These are phyloP conservation scores for Amanita polypyramis DNA, from an alignment of 768 basidiomycete genomes.

Conservation along the genomic window DNA sequence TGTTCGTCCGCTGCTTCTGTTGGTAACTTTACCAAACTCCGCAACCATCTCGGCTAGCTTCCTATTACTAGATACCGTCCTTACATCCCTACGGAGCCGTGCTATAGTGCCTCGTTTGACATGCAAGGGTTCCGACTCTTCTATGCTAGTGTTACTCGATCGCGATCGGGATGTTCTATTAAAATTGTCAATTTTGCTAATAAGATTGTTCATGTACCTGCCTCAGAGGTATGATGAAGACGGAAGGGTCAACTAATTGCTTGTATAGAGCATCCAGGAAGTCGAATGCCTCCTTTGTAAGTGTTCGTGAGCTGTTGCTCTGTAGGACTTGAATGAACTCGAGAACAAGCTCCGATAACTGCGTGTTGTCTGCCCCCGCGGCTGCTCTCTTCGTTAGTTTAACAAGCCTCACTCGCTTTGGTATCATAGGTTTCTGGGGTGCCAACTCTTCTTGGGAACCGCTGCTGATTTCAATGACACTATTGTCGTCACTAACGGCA, in stretches of 20 bases:
- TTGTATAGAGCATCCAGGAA: constrained; percentile 64
- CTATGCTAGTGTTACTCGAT: constrained; percentile 27
- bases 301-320: constrained; percentile 50
- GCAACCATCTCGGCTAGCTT: constrained; percentile 54
- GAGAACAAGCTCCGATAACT: constrained; percentile 41
- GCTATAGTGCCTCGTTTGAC: constrained; percentile 53
- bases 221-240: constrained; percentile 46
- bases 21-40: constrained; percentile 62
- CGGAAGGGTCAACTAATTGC: constrained; percentile 60
- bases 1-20: constrained; percentile 56
- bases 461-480: constrained; percentile 37
- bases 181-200: constrained; percentile 7
- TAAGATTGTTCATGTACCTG: constrained; percentile 13
- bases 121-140: constrained; percentile 35
- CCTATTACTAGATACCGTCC: constrained; percentile 37
- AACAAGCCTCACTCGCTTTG: constrained; percentile 45
- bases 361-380: constrained; percentile 40
- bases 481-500: neutral
- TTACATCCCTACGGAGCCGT: constrained; percentile 45
- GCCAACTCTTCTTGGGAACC: constrained; percentile 24
- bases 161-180: constrained; percentile 26
- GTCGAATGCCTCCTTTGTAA: constrained; percentile 61
- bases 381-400: constrained; percentile 33
- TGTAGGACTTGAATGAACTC: constrained; percentile 58
- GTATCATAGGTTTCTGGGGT: constrained; percentile 21